phyloP scores from a whole-genome alignment of 768 basidiomycete genomes.

The Termitomyces sp. region DNA sequence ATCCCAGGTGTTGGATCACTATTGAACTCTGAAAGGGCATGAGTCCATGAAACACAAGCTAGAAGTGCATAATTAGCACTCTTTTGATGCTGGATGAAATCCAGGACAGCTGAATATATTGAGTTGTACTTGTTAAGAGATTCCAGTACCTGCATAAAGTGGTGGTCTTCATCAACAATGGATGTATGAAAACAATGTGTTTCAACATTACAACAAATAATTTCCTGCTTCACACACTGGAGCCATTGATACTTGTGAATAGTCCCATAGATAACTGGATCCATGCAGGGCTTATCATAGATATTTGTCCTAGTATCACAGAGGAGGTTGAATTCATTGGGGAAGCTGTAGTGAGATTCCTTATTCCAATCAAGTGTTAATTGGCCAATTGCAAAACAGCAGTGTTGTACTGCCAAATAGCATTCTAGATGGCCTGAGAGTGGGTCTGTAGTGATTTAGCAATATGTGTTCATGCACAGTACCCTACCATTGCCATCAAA shows the following conservation, averaged over 20 bases:
- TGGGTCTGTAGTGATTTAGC: not conserved
- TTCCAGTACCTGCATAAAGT: too few species aligned
- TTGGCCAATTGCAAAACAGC: not conserved
- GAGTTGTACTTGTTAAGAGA: too few species aligned
- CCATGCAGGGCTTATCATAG: constrained; percentile 1
- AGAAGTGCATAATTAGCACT: too few species aligned
- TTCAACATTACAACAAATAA: constrained; percentile 5
- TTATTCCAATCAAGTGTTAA: not conserved
- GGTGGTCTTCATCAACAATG: not conserved
- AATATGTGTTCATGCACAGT: not conserved
- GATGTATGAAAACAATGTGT: constrained; percentile 6
- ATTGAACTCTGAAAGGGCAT: too few species aligned
- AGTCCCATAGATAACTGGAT: constrained; percentile 4
- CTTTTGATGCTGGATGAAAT: too few species aligned
- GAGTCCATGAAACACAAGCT: too few species aligned
- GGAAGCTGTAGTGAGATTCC: not conserved
- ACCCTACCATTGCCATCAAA: not conserved
- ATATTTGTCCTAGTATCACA: not conserved
- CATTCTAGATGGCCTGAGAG: not conserved
- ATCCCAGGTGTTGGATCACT: too few species aligned
- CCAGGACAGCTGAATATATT: too few species aligned
- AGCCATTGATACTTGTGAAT: constrained; percentile 7
- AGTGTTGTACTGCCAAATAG: not conserved
- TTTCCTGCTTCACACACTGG: constrained; percentile 4
- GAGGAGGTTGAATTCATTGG: not conserved